A percentile compares a stretch with the other conserved stretches of the same genome.
Evolutionary conservation across 495 filamentous ascomycete species (phyloP).

Genomic region (Lasiosphaeris hirsuta): DNA sequence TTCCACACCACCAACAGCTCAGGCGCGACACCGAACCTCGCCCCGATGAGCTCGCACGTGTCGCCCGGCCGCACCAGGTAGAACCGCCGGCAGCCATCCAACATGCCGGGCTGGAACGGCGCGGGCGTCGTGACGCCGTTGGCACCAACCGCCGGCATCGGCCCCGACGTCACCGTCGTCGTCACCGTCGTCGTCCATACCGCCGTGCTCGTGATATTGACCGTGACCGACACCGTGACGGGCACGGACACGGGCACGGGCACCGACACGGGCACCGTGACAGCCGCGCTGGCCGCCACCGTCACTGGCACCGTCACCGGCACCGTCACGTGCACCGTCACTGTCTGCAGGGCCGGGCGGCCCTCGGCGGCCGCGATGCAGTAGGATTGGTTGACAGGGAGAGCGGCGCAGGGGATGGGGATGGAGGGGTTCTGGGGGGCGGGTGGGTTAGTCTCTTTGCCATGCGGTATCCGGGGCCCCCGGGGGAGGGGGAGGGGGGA

Average conservation of each 20-base stretch:
- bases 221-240: not conserved
- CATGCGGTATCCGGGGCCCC: too few relatives aligned
- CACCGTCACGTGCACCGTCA: not conserved
- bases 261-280: not conserved
- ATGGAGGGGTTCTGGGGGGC: conserved; percentile 7
- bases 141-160: not conserved
- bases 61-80: conserved; percentile 29
- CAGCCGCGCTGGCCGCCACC: not conserved
- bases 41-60: conserved; percentile 14
- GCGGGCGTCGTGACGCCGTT: conserved; percentile 28
- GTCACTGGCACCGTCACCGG: not conserved
- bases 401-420: not conserved
- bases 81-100: conserved; percentile 43
- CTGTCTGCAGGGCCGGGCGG: not conserved
- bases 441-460: not conserved
- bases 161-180: conserved; percentile 11
- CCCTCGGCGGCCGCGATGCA: conserved; percentile 10
- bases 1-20: conserved; percentile 19
- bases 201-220: not conserved
- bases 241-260: not conserved
- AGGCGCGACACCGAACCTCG: conserved; percentile 5
- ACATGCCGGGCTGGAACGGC: conserved; percentile 40
- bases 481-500: too few relatives aligned
- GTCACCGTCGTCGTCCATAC: conserved; percentile 3
- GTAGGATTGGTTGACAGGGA: conserved; percentile 10